Base-by-base conservation (phyloP, 139 green algal species). In the Limnomonas spitsbergensis region DNA sequence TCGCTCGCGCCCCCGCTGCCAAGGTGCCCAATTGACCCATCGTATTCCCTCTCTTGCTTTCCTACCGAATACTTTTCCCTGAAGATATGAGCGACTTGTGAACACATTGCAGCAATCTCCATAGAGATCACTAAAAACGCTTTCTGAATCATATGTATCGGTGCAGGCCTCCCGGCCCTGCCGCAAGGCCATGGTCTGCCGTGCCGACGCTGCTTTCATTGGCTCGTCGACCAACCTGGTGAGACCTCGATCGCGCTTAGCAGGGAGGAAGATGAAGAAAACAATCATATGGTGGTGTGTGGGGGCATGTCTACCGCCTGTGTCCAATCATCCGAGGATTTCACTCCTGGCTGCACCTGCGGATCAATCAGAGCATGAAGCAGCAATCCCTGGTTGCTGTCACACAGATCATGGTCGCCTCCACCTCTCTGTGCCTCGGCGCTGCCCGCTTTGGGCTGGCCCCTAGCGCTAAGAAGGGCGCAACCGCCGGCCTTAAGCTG, bases 351-450 rank as follows among this genome's bases (percentile, higher is more conserved):
- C n/a, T n/a, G n/a, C n/a, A n/a, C n/a, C n/a, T n/a, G n/a, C n/a
- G n/a, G n/a, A n/a, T n/a, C n/a, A n/a, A n/a, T n/a, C n/a, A n/a
- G n/a, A n/a, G n/a, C n/a, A n/a, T n/a, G n/a, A n/a, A n/a, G n/a
- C n/a, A n/a, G n/a, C n/a, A n/a, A n/a, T n/a, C n/a, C n/a, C n/a
- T n/a, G n/a, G n/a, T n/a, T n/a, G n/a, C n/a, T n/a, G n/a, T n/a
- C n/a, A n/a, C n/a, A n/a, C 71, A 97, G 94, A 98, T 98, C 85
- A 94, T 98, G 88, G 81, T 97, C 32, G 89, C 87, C 20, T 94
- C 85, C 82, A 97, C 92, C 66, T 80, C 85, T 32, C 52, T 89
- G 2, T 92, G 82, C 86, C 84, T 98, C 66, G 81, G 88, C 35
- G 94, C 95, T 37, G 94, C 91, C 81, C 89, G 94, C 74, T 96